Evolutionary conservation across 495 filamentous ascomycete species (phyloP).

Genomic region (Mytilinidion resinicola): DNA sequence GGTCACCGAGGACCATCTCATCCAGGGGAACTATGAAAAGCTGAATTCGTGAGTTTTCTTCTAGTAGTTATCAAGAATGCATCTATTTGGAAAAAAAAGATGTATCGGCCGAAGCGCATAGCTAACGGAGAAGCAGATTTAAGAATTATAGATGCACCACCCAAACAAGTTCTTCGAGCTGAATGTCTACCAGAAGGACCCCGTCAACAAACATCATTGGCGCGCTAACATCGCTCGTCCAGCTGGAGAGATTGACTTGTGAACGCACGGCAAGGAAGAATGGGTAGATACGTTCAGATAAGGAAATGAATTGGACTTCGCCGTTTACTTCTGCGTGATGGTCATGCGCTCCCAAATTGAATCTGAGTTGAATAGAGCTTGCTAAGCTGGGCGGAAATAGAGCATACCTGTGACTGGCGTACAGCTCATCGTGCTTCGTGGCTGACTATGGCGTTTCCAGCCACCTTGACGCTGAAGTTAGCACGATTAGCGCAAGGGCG

Average conservation of each 20-base stretch:
- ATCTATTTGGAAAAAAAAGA: neutral
- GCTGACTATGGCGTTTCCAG: too few species aligned
- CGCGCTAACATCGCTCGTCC: slow-evolving; percentile 31
- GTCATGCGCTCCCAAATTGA: too few species aligned
- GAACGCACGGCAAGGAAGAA: neutral
- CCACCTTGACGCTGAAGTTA: too few species aligned
- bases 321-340: too few species aligned
- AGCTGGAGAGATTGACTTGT: slow-evolving; percentile 30
- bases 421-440: too few species aligned
- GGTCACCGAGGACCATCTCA: slow-evolving; percentile 30
- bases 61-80: too few species aligned
- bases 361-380: too few species aligned
- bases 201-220: slow-evolving; percentile 38
- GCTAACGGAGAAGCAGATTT: slow-evolving; percentile 8
- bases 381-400: too few species aligned
- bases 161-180: slow-evolving; percentile 39
- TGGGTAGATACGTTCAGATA: too few species aligned
- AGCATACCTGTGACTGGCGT: too few species aligned
- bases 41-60: slow-evolving; percentile 32
- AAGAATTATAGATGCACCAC: slow-evolving; percentile 36
- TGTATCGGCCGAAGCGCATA: neutral
- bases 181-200: slow-evolving; percentile 39
- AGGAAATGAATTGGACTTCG: too few species aligned
- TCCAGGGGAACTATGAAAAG: slow-evolving; percentile 36
- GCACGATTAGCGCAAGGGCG: too few species aligned